Evolutionary conservation across 495 filamentous ascomycete species (phyloP), one percentile per base, ranked within the genome.

Genomic region (Jackrogersella minutella): DNA sequence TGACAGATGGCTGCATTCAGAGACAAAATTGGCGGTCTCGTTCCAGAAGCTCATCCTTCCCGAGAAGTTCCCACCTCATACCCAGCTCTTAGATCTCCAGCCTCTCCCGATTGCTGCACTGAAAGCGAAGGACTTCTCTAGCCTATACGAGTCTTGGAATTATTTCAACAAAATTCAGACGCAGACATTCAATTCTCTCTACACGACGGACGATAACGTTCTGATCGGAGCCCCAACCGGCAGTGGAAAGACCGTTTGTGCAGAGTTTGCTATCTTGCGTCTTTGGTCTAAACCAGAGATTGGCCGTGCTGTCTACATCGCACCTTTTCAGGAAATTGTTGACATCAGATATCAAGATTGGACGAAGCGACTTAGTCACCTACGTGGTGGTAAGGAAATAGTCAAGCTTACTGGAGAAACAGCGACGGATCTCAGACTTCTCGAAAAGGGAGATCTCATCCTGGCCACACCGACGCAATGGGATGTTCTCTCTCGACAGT

Each of bases 91-190:
- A 9, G 93, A 97, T 64, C 83, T 98, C 71, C 96, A 98, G 66
- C 91, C 93, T 17, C 84, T 97, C 17, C 93, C 93, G 0, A 89
- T 97, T 24, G 84, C 90, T 22, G 93, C 93, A 1, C 76, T 99
- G 50, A 98, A 98, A 83, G 86, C 84, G 17, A 86, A 90, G 49
- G 94, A 98, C 41, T 97, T 87, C 69, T 83, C 89, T 54, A 82
- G 84, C 16, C 81, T 99, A 13, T 99, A 97, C 71, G 88, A 91
- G 6, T 82, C 91, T 33, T 96, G 91, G 89, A 84, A 89, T 37
- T 87, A 88, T 43, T 99, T 98, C 84, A 98, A 98, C 80, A 97
- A 96, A 79, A 88, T 98, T 16, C 96, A 99, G 71, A 97, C 94
- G 2, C 95, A 99, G 71, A 91, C 93, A 0, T 98, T 97, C 81